phyloP scores from a whole-genome alignment of 2,329 filamentous ascomycete species.

The Catunica adiposa region DNA sequence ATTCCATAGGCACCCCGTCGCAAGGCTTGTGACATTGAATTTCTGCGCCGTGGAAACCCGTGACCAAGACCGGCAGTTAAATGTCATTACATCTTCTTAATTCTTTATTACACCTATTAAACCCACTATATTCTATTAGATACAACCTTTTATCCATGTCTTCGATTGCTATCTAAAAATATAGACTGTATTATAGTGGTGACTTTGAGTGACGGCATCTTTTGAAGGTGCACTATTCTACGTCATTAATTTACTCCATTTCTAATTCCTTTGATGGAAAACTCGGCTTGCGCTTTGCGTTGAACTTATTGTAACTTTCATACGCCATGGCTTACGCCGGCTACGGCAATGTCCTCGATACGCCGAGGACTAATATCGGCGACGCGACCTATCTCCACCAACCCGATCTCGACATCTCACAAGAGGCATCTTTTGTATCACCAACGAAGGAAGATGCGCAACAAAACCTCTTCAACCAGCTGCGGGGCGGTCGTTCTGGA shows the following conservation, averaged over 20 bases:
- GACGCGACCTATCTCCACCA: slow-evolving; percentile 66
- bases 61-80: background rate
- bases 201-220: too few relatives aligned
- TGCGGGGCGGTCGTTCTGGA: slow-evolving; percentile 49
- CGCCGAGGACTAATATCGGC: slow-evolving; percentile 68
- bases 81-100: background rate
- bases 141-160: too few relatives aligned
- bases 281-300: background rate
- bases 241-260: too few relatives aligned
- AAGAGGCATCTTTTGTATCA: slow-evolving; percentile 74
- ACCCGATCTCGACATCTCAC: slow-evolving; percentile 66
- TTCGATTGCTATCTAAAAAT: too few relatives aligned
- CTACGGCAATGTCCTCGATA: slow-evolving; percentile 52
- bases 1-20: background rate
- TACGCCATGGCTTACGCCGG: slow-evolving; percentile 45
- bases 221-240: too few relatives aligned
- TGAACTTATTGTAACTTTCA: background rate
- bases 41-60: background rate
- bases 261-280: too few relatives aligned
- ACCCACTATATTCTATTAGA: too few relatives aligned
- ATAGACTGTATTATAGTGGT: too few relatives aligned
- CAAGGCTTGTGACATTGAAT: background rate
- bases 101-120: background rate
- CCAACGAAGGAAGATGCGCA: slow-evolving; percentile 46
- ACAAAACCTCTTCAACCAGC: slow-evolving; percentile 58